Evolutionary conservation across 2,329 filamentous ascomycete species (phyloP), one percentile per base, ranked within the genome.

Genomic region (Cladophialophora exuberans): DNA sequence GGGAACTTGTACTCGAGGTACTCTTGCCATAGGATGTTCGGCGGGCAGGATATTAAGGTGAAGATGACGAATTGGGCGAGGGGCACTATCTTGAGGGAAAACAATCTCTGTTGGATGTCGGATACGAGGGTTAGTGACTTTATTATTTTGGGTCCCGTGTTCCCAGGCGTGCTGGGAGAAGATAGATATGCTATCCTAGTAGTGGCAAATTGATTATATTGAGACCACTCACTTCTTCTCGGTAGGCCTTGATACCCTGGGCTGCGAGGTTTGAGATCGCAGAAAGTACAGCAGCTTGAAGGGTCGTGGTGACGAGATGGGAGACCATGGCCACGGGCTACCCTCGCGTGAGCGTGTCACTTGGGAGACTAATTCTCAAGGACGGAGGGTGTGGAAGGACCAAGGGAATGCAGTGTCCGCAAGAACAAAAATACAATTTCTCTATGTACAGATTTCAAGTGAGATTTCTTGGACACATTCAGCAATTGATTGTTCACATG

Each of bases 11-110:
- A 75, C 72, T 96, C 91, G 48, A 96, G 79, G 67, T 82, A 89
- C 35, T 83, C 80, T 78, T 96, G 91, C 91, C 90, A 96, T 65
- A 89, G 69, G 67, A 90, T 89, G 73, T 97, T 97, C 39, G 88
- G 88, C 2, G 91, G 90, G 35, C 86, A 87, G 70, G 81, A 86
- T 56, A 96, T 68, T 28, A 89, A 67, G 61, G 86, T 83, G 76
- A 87, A 96, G 49, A 90, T 67, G 47, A 89, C 74, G 72, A 95
- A 96, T 68, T 91, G 88, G 63, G 91, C 74, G 38, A 96, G 78
- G 3, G 87, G 83, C 4, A 81, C 73, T 72, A 80, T 79, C 71
- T 91, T 83, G 64, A 95, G 75, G 20, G 75, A 70, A 48, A 89
- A 79, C 9, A 83, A 72, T 48, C 28, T 54, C 61, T 61, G 50